Percentiles rank a stretch among this genome's conserved stretches.
Conservation (phyloP, 2,329 filamentous ascomycete species). For the Penicillium verrucosum region DNA sequence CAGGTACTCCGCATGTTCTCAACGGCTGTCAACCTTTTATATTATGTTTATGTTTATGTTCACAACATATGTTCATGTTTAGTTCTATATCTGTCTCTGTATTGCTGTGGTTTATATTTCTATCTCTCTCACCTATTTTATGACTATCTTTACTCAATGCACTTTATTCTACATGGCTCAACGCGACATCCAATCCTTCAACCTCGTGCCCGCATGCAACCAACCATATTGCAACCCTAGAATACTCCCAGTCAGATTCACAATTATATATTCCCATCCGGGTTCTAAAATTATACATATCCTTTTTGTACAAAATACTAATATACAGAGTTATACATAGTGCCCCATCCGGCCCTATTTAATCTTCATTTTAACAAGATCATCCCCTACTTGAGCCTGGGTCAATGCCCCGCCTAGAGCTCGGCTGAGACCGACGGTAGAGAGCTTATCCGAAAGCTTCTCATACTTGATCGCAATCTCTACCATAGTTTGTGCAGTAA, state of each 20-base stretch:
- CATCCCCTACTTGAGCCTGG: slow-evolving; percentile 19
- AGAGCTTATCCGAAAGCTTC: slow-evolving; percentile 24
- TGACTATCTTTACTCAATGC: background rate
- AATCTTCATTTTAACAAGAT: background rate
- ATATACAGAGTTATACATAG: background rate
- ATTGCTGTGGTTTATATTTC: background rate
- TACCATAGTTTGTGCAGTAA: slow-evolving; percentile 33
- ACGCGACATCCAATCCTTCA: slow-evolving; percentile 11
- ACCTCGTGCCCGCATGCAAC: slow-evolving; percentile 11
- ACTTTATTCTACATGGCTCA: background rate
- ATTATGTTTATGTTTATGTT: background rate
- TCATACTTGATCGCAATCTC: slow-evolving; percentile 40
- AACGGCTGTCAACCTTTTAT: background rate
- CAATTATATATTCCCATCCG: background rate
- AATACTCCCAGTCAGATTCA: background rate
- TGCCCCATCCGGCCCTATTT: background rate
- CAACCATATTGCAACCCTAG: background rate
- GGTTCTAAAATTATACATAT: background rate
- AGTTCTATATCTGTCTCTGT: background rate
- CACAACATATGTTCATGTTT: background rate
- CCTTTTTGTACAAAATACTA: background rate
- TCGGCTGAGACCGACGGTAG: slow-evolving; percentile 24
- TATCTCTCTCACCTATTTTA: background rate
- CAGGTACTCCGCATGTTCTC: background rate
- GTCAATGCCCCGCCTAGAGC: slow-evolving; percentile 32